phyloP scores from a whole-genome alignment of 177 flowering plant genomes.

The Telopea speciosissima region DNA sequence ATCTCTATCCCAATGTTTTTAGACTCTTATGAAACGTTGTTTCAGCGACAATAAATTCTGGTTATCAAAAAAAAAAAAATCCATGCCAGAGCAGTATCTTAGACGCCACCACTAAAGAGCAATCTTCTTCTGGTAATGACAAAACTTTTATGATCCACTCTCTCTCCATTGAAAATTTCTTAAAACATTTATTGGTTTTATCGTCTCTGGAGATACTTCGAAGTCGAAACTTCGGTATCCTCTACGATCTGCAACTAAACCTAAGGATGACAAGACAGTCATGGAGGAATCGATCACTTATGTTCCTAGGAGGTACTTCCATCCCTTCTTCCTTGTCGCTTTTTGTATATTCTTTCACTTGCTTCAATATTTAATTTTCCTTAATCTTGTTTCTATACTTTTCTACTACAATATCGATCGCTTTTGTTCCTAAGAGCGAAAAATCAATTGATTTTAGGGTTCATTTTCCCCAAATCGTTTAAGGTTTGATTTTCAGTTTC shows the following conservation, averaged over 20 bases:
- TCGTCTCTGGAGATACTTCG: conserved; percentile 17
- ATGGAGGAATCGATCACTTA: conserved; percentile 30
- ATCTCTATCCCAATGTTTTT: no score
- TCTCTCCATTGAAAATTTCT: neutral
- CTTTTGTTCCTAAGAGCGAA: no score
- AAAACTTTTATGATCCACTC: conserved; percentile 1
- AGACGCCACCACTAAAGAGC: conserved; percentile 28
- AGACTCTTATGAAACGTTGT: no score
- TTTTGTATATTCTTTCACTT: no score
- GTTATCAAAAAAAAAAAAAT: no score
- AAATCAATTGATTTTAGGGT: no score
- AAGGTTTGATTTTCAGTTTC: no score
- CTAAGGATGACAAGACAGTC: conserved; percentile 43
- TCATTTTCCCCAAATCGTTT: no score
- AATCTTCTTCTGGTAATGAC: conserved; percentile 21
- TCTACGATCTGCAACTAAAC: conserved; percentile 57
- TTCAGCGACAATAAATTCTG: no score
- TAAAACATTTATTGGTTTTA: neutral
- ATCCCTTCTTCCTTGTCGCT: neutral
- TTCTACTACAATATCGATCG: no score
- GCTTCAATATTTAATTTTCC: no score
- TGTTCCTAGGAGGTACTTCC: conserved; percentile 42
- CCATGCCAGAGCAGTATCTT: conserved; percentile 2
- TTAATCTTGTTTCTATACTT: no score
- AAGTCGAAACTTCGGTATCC: conserved; percentile 61